Conservation (phyloP, 352 stramenopile species). For the Globisporangium solare region DNA sequence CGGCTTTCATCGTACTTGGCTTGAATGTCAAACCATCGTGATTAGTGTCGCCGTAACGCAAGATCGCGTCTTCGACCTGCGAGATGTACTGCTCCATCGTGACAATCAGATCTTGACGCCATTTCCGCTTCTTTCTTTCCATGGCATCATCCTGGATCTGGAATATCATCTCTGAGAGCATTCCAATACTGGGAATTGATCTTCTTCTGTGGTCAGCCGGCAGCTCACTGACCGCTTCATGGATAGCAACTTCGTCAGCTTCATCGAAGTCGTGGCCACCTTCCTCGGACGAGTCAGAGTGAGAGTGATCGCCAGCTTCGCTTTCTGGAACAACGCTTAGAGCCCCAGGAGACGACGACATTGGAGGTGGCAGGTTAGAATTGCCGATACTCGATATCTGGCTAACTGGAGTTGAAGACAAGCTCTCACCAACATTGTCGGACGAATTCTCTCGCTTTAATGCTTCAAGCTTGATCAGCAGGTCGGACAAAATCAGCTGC, state of each 20-base stretch:
- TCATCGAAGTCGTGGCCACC: conserved; percentile 7
- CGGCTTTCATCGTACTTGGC: conserved; percentile 84
- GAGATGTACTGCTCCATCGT: conserved; percentile 82
- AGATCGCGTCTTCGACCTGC: conserved; percentile 72
- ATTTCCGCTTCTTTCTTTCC: conserved; percentile 77
- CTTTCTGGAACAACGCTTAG: conserved; percentile 35
- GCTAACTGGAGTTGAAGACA: conserved; percentile 44
- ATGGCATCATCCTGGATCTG: conserved; percentile 82
- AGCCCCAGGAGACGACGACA: conserved; percentile 21
- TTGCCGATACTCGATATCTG: conserved; percentile 37
- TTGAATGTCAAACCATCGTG: conserved; percentile 79
- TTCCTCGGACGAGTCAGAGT: conserved; percentile 12
- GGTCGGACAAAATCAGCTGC: conserved; percentile 69
- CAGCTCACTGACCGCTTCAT: conserved; percentile 6
- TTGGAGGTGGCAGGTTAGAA: conserved; percentile 22
- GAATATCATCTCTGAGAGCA: conserved; percentile 85
- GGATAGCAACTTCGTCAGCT: conserved; percentile 4
- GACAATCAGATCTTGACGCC: conserved; percentile 61
- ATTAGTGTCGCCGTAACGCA: conserved; percentile 64
- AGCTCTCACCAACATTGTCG: conserved; percentile 30
- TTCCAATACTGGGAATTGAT: conserved; percentile 50
- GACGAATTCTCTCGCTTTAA: conserved; percentile 47
- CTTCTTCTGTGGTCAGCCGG: conserved; percentile 19
- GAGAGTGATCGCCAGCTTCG: conserved; percentile 9
- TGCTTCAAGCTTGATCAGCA: conserved; percentile 62